phyloP scores from a whole-genome alignment of 495 filamentous ascomycete genomes.

The Daldinia caldariorum region DNA sequence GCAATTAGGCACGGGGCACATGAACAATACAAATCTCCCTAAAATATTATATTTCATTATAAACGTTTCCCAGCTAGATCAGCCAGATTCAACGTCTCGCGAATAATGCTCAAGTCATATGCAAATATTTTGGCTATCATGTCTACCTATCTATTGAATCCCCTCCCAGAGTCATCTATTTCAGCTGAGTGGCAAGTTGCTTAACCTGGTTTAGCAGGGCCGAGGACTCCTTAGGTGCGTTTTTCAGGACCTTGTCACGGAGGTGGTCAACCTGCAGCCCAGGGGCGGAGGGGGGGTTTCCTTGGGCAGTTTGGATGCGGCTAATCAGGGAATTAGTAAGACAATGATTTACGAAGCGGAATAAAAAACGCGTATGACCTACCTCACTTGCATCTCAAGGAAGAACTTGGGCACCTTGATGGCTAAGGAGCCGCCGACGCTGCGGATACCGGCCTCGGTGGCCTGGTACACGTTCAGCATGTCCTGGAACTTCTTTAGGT shows the following conservation, averaged over 20 bases:
- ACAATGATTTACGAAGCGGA: too few species aligned
- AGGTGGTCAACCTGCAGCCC: slow-evolving; percentile 58
- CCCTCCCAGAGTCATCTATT: slow-evolving; percentile 25
- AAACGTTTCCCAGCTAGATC: not conserved
- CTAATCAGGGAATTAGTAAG: slow-evolving; percentile 35
- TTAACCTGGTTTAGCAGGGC: slow-evolving; percentile 52
- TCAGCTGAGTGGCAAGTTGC: slow-evolving; percentile 46
- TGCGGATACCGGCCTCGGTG: slow-evolving; percentile 60
- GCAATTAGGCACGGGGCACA: not conserved
- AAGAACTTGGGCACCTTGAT: slow-evolving; percentile 64
- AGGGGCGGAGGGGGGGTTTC: slow-evolving; percentile 54
- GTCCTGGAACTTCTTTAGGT: slow-evolving; percentile 55
- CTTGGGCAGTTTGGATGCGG: slow-evolving; percentile 61
- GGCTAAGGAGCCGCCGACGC: slow-evolving; percentile 53
- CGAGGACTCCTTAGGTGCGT: slow-evolving; percentile 53
- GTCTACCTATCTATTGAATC: not conserved
- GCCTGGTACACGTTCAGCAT: slow-evolving; percentile 59
- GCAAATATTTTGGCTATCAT: not conserved
- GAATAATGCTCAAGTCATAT: not conserved
- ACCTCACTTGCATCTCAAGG: slow-evolving; percentile 52
- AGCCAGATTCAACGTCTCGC: not conserved
- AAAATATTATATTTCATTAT: not conserved
- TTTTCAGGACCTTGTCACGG: slow-evolving; percentile 59
- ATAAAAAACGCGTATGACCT: too few species aligned
- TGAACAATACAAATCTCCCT: slow-evolving; percentile 6